Conservation (phyloP, 2,329 filamentous ascomycete species). For the Pseudohalonectria lignicola region DNA sequence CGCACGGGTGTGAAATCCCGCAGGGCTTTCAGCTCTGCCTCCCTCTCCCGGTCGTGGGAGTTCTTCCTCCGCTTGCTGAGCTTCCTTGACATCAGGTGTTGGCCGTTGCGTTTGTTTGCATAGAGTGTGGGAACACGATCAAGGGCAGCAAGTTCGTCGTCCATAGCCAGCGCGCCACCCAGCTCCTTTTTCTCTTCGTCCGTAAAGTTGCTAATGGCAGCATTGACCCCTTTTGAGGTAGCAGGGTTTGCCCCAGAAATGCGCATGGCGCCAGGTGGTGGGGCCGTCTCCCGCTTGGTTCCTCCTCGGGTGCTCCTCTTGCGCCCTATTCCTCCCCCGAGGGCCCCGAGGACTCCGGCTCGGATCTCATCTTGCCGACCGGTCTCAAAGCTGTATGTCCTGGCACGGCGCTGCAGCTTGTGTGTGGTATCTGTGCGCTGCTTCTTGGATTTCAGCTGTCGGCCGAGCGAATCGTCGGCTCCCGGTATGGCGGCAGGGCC, state of each 20-base stretch:
- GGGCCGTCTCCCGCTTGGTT: constrained; percentile 12
- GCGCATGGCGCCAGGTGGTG: constrained; percentile 13
- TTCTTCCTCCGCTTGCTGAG: constrained; percentile 72
- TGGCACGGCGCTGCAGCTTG: constrained; percentile 35
- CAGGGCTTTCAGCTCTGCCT: constrained; percentile 84
- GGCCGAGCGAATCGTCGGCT: constrained; percentile 7
- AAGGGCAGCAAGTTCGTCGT: constrained; percentile 12
- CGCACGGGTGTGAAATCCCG: constrained; percentile 57
- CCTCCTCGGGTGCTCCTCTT: constrained; percentile 11
- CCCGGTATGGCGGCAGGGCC: constrained; percentile 14
- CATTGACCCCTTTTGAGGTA: constrained; percentile 4
- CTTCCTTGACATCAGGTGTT: constrained; percentile 49
- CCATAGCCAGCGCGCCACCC: constrained; percentile 4
- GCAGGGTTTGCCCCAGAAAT: constrained; percentile 7
- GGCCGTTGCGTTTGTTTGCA: constrained; percentile 45
- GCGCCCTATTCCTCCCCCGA: constrained; percentile 23
- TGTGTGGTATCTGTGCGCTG: constrained; percentile 24
- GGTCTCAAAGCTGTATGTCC: constrained; percentile 52
- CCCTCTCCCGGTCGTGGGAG: constrained; percentile 58
- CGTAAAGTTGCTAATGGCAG: background rate
- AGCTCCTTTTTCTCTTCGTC: background rate
- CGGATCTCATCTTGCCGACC: constrained; percentile 44
- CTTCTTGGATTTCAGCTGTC: constrained; percentile 22
- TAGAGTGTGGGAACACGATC: constrained; percentile 42
- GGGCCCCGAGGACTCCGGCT: no score